phyloP scores from a whole-genome alignment of 495 filamentous ascomycete species.

The Talaromyces wortmannii region DNA sequence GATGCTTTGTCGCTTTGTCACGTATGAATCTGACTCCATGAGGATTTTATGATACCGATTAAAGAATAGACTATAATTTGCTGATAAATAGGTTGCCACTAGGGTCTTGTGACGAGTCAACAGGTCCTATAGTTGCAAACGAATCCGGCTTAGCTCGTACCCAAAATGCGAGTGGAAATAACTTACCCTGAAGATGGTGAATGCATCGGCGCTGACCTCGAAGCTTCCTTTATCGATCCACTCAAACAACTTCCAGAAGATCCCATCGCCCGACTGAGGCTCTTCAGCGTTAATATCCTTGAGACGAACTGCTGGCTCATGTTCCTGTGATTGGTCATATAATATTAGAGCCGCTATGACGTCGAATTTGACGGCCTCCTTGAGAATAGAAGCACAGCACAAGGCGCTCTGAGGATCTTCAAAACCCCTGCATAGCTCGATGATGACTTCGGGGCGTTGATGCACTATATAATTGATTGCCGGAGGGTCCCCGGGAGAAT shows the following conservation, averaged over 20 bases:
- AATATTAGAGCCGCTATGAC: slow-evolving; percentile 81
- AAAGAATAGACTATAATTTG: slow-evolving; percentile 91
- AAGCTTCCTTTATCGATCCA: slow-evolving; percentile 95
- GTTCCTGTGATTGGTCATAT: slow-evolving; percentile 75
- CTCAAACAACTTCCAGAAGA: slow-evolving; percentile 97
- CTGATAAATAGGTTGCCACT: slow-evolving; percentile 74
- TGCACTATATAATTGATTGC: slow-evolving; percentile 82
- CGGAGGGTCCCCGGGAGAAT: slow-evolving; percentile 56
- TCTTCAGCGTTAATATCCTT: slow-evolving; percentile 59
- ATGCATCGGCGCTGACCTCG: slow-evolving; percentile 95
- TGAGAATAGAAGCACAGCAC: slow-evolving; percentile 82
- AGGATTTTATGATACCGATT: slow-evolving; percentile 80
- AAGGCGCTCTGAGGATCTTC: slow-evolving; percentile 86
- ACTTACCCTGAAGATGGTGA: slow-evolving; percentile 87
- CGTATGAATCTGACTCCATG: slow-evolving; percentile 87
- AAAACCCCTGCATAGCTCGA: slow-evolving; percentile 86
- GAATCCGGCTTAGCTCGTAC: background rate
- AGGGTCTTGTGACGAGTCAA: slow-evolving; percentile 89
- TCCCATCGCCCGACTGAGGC: slow-evolving; percentile 64
- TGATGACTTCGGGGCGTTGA: slow-evolving; percentile 75
- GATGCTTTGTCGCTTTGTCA: slow-evolving; percentile 97
- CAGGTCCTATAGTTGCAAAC: slow-evolving; percentile 56
- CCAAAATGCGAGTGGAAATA: background rate
- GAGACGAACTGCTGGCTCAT: slow-evolving; percentile 44
- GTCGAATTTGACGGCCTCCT: slow-evolving; percentile 90